Evolutionary conservation across 1,284 basidiomycete genomes (phyloP), one percentile per base, ranked within the genome.

Genomic region (Cryptococcus sp.): DNA sequence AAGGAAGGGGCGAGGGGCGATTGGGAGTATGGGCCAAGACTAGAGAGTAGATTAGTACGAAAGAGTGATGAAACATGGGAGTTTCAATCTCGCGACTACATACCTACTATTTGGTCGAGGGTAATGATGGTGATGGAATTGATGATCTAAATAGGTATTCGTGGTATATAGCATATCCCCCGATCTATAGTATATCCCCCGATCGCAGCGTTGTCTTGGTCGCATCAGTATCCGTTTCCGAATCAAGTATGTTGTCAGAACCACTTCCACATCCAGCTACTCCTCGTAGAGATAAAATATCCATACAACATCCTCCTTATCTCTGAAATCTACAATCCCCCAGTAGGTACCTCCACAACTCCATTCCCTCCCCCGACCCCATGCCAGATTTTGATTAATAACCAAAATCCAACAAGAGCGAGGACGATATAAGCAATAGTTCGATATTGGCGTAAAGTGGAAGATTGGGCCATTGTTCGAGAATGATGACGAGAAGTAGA

Each of bases 401-500:
- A 51, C 72, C 72, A 74, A 11, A 74, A 52, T 1, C 58, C 45
- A 7, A 74, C 62, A 13, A 74, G 54, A 1, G 49, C 67, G 19
- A 61, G 60, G 36, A 74, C 69, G 31, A 72, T 58, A 50, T 70
- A 72, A 18, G 66, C 68, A 21, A 74, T 71, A 11, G 60, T 66
- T 39, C 72, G 56, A 52, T 74, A 74, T 55, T 74, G 72, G 36
- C 72, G 43, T 19, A 71, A 47, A 2, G 69, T 67, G 31, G 66
- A 69, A 46, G 59, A 65, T 14, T 62, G 46, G 2, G 72, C 70
- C 56, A 74, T 67, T 9, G 66, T 64, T 28, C 72, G 65, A 24
- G 61, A 62, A 53, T 74, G 72, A 53, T 67, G 70, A 3, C 64
- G 56, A n/a, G 67, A 67, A 1, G 72, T 72, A 21, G 72, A 74